Evolutionary conservation across 2,329 filamentous ascomycete genomes (phyloP).

Genomic region (Fusarium algeriense): DNA sequence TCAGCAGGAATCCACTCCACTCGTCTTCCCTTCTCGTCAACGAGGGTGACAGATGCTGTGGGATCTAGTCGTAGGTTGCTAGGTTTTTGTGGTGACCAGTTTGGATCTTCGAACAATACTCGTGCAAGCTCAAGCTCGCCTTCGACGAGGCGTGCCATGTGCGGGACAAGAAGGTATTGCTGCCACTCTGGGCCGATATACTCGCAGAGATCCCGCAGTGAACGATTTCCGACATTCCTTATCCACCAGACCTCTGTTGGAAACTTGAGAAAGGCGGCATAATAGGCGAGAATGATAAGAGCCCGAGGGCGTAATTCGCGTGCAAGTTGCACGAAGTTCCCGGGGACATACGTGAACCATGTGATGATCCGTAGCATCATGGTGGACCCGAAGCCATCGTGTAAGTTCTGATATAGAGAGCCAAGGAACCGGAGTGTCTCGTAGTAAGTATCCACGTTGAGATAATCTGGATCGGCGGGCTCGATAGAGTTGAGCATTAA

Average conservation of each 20-base stretch:
- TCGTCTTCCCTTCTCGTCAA: constrained; percentile 44
- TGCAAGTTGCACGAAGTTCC: constrained; percentile 58
- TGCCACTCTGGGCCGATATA: constrained; percentile 57
- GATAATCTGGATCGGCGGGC: constrained; percentile 57
- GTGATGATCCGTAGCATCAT: constrained; percentile 65
- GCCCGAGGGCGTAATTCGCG: constrained; percentile 58
- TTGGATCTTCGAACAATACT: constrained; percentile 59
- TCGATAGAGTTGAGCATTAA: constrained; percentile 63
- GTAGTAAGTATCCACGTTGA: constrained; percentile 58
- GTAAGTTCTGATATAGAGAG: constrained; percentile 64
- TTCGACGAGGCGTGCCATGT: constrained; percentile 51
- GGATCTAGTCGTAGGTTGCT: constrained; percentile 31
- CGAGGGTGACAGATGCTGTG: constrained; percentile 27
- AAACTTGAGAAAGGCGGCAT: constrained; percentile 64
- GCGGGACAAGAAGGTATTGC: constrained; percentile 57
- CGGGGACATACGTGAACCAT: constrained; percentile 65
- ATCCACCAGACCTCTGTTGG: constrained; percentile 63
- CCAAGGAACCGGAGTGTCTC: constrained; percentile 63
- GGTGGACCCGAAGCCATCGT: constrained; percentile 57
- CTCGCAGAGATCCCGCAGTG: constrained; percentile 59
- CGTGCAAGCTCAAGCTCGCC: constrained; percentile 54
- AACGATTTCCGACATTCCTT: constrained; percentile 58
- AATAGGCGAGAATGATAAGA: constrained; percentile 66
- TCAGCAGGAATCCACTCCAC: constrained; percentile 38
- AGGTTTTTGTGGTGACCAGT: constrained; percentile 52